phyloP scores from a whole-genome alignment of 1,139 yeast genomes.

The Yamadazyma diospyri region DNA sequence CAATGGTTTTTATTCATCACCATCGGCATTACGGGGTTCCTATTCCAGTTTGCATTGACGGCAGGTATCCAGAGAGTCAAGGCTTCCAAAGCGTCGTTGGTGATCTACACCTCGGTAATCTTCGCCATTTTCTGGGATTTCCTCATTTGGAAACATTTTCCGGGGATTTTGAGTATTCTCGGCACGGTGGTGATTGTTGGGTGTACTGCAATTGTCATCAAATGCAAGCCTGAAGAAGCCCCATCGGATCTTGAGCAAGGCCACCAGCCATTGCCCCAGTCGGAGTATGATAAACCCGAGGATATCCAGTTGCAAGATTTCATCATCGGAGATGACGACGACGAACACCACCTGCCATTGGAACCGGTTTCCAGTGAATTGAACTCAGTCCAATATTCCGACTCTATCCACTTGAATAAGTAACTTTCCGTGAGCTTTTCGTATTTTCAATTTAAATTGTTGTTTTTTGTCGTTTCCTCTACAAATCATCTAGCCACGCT shows the following conservation, averaged over 20 bases:
- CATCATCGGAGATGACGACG: conserved; percentile 24
- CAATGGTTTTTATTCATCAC: conserved; percentile 64
- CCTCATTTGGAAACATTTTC: conserved; percentile 67
- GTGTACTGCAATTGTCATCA: conserved; percentile 59
- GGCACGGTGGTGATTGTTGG: conserved; percentile 70
- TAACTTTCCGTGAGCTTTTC: no score
- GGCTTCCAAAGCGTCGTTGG: conserved; percentile 75
- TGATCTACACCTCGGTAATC: conserved; percentile 71
- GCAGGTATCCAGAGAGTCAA: conserved; percentile 81
- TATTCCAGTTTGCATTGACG: conserved; percentile 75
- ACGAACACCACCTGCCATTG: conserved; percentile 4
- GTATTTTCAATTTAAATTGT: no score
- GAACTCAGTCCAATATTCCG: conserved; percentile 10
- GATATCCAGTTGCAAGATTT: conserved; percentile 25
- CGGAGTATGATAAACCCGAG: conserved; percentile 15
- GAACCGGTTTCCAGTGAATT: conserved; percentile 9
- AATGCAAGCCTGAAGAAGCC: conserved; percentile 35
- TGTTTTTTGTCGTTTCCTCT: no score
- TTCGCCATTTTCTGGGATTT: conserved; percentile 81
- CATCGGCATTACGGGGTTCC: conserved; percentile 75
- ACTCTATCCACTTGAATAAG: conserved; percentile 6
- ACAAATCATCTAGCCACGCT: conserved; percentile 22
- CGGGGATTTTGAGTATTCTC: conserved; percentile 61
- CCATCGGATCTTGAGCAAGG: conserved; percentile 9
- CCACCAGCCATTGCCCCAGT: conserved; percentile 13